Base-by-base conservation (phyloP, 345 rosid species). In the Microcos paniculata region DNA sequence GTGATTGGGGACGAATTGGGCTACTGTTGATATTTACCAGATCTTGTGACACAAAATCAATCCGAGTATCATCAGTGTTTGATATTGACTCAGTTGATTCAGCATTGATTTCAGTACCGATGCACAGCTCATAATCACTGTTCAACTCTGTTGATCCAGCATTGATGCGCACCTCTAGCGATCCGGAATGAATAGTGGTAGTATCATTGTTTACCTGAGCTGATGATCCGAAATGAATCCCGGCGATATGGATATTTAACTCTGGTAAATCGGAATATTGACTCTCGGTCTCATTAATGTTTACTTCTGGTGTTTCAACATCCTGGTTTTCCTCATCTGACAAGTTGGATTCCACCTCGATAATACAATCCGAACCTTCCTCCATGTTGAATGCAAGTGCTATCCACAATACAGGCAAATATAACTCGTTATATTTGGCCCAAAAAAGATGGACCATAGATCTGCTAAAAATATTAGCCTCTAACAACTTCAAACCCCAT, bases 351-450 rank as follows among this genome's bases (percentile, higher is more conserved):
- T 49, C 53, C 49, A 45, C 0, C 2, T 13, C 16, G 49, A 45
- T 45, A 49, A 16, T 6, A 15, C 0, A 15, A 49, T 16, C 53
- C n/a, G 6, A 16, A 49, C 15, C 16, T 49, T 15, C 53, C 4
- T 4, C 19, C 53, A 49, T 49, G 16, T 49, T 49, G 53, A 49
- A 3, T 14, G 53, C 19, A 5, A 16, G 4, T 4, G 7, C n/a
- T 49, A 49, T 19, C 53, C 53, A 45, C 49, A 12, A 16, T 11
- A 45, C 16, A 45, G 14, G 49, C 78, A 94, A 68, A 79, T 93
- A 79, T 84, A 93, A 7, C 84, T 76, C 24, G n/a, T n/a, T n/a
- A n/a, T n/a, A n/a, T n/a, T n/a, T n/a, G n/a, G n/a, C n/a, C n/a
- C n/a, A n/a, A n/a, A n/a, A n/a, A n/a, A n/a, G n/a, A n/a, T n/a